Conservation (phyloP, 148 eudicot genomes). For the Fagopyrum tataricum region DNA sequence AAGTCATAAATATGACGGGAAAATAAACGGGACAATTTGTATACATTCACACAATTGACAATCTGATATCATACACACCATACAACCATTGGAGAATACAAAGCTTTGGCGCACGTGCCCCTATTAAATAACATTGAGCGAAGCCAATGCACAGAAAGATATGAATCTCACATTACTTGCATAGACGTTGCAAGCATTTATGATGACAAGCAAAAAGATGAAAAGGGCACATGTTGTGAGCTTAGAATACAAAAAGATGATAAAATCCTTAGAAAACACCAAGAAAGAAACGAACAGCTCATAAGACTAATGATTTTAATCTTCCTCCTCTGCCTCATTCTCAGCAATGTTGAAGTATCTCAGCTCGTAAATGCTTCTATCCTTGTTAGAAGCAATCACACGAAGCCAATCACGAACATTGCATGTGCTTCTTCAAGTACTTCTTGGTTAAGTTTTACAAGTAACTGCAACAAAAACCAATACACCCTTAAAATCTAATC, state of each 20-base stretch:
- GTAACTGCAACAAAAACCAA: constrained; percentile 35
- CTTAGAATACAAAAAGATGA: neutral
- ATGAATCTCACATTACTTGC: neutral
- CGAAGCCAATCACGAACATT: constrained; percentile 82
- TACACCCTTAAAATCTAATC: neutral
- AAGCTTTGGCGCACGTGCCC: neutral
- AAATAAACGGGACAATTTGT: neutral
- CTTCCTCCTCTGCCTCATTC: constrained; percentile 71
- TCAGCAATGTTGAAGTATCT: constrained; percentile 89
- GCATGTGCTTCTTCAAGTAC: constrained; percentile 75
- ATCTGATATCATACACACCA: constrained; percentile 8
- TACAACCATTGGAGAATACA: neutral
- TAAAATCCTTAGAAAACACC: no score
- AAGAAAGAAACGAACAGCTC: no score
- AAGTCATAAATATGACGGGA: neutral
- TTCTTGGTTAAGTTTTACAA: constrained; percentile 79
- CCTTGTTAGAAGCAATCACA: constrained; percentile 84
- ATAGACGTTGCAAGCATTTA: neutral
- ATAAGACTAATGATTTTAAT: constrained; percentile 21
- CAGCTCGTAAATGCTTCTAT: constrained; percentile 59
- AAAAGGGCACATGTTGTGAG: neutral
- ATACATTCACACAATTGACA: neutral
- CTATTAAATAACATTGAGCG: neutral
- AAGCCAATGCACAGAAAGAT: neutral
- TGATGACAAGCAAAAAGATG: constrained; percentile 5